phyloP scores from a whole-genome alignment of 768 basidiomycete species.

The Amylocystis lapponica region DNA sequence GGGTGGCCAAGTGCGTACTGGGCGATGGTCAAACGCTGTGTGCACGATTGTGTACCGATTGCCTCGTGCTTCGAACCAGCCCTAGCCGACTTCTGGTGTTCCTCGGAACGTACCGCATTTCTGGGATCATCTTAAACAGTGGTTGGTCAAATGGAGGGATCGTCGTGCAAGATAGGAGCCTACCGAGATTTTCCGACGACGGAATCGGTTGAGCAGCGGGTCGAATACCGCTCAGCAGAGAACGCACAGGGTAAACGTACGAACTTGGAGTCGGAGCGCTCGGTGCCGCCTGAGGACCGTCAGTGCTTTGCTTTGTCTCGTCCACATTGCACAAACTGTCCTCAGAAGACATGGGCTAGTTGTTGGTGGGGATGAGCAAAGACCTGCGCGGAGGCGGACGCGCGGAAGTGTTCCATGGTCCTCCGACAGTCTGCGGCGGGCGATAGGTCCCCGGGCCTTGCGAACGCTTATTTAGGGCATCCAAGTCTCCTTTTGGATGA shows the following conservation, averaged over 20 bases:
- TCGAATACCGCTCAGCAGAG: conserved; percentile 27
- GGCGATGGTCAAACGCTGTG: not conserved
- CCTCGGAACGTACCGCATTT: not conserved
- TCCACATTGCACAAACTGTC: too few species aligned
- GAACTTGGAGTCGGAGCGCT: conserved; percentile 1
- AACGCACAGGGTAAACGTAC: conserved; percentile 28
- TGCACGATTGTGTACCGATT: not conserved
- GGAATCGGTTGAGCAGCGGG: conserved; percentile 3
- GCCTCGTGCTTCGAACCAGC: too few species aligned
- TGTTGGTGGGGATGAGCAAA: not conserved
- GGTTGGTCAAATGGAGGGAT: conserved; percentile 2
- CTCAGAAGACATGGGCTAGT: conserved; percentile 1
- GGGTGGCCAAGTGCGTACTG: not conserved
- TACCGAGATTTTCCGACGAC: conserved; percentile 1
- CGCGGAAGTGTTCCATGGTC: too few species aligned
- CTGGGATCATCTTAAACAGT: conserved; percentile 7
- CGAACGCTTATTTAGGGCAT: too few species aligned
- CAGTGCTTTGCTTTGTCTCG: too few species aligned
- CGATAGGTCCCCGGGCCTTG: too few species aligned
- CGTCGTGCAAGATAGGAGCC: not conserved
- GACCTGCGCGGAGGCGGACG: not conserved
- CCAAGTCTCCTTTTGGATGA: too few species aligned
- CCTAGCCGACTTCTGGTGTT: too few species aligned
- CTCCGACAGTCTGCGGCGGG: too few species aligned
- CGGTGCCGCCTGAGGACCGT: not conserved